A percentile compares a stretch with the other conserved stretches of the same genome.
These are phyloP conservation scores for Pluteus cervinus DNA, from an alignment of 768 basidiomycete species.

Conservation along the genomic window DNA sequence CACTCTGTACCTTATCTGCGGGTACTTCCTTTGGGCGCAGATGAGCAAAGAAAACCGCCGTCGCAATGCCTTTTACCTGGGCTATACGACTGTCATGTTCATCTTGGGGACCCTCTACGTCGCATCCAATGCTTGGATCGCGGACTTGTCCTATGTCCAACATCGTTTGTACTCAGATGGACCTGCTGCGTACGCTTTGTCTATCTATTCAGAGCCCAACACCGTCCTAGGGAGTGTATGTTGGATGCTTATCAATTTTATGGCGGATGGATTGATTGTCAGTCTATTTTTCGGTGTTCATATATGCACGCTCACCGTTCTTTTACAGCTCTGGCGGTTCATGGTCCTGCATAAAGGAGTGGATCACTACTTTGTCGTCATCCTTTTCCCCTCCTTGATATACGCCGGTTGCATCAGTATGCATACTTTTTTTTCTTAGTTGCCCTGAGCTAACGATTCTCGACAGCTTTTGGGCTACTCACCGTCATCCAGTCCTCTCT, in stretches of 20 bases:
- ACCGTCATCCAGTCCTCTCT: slow-evolving; percentile 29
- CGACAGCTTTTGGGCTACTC: slow-evolving; percentile 24
- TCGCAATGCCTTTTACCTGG: slow-evolving; percentile 15
- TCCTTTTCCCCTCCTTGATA: slow-evolving; percentile 21
- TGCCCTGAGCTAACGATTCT: no score
- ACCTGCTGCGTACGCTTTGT: slow-evolving; percentile 39
- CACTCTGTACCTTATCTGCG: slow-evolving; percentile 2
- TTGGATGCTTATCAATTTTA: slow-evolving; percentile 35
- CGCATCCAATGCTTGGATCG: slow-evolving; percentile 33
- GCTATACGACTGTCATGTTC: slow-evolving; percentile 31
- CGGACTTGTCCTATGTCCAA: slow-evolving; percentile 35
- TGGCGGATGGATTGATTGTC: no score
- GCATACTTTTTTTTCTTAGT: neutral
- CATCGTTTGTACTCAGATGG: slow-evolving; percentile 36
- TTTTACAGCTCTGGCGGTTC: slow-evolving; percentile 30
- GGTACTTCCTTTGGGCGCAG: slow-evolving; percentile 1
- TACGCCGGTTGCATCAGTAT: slow-evolving; percentile 22
- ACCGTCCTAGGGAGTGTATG: slow-evolving; percentile 34
- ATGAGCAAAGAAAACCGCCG: no score
- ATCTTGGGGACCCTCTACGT: slow-evolving; percentile 31
- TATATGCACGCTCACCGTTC: slow-evolving; percentile 18
- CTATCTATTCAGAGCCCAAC: no score
- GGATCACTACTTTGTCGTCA: slow-evolving; percentile 17
- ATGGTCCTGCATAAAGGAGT: slow-evolving; percentile 24
- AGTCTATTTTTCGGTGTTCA: slow-evolving; percentile 34